phyloP scores from a whole-genome alignment of 257 asterid species.

The Fraxinus anomala region DNA sequence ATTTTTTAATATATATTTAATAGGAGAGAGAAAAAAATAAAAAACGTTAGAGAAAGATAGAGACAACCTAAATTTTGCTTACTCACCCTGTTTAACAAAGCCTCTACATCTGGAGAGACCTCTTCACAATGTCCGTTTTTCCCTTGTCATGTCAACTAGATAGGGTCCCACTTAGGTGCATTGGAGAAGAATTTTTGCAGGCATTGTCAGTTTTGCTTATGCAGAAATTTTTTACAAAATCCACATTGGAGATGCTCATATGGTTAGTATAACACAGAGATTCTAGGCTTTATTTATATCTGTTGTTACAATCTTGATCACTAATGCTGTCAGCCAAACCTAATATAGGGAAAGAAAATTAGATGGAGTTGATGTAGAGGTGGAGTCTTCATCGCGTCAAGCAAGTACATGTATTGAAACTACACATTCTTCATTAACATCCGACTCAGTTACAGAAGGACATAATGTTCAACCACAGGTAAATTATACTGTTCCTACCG shows the following conservation, averaged over 20 bases:
- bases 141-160: no score
- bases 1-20: no score
- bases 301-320: constrained; percentile 11
- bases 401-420: constrained; percentile 48
- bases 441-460: constrained; percentile 47
- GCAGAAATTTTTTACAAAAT: no score
- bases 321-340: constrained; percentile 27
- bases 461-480: constrained; percentile 32
- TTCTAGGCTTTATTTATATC: constrained; percentile 17
- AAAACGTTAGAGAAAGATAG: no score
- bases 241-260: background rate
- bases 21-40: no score
- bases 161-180: no score
- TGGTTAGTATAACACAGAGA: background rate
- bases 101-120: no score
- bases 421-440: constrained; percentile 39
- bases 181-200: no score
- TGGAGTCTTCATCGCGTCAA: constrained; percentile 36
- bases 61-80: no score
- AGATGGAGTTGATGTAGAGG: constrained; percentile 32
- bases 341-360: constrained; percentile 55
- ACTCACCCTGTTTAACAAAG: no score
- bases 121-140: no score
- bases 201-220: no score
- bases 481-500: constrained; percentile 28